Evolutionary conservation across 2,329 filamentous ascomycete genomes (phyloP).

Genomic region (Penicillium sp.): DNA sequence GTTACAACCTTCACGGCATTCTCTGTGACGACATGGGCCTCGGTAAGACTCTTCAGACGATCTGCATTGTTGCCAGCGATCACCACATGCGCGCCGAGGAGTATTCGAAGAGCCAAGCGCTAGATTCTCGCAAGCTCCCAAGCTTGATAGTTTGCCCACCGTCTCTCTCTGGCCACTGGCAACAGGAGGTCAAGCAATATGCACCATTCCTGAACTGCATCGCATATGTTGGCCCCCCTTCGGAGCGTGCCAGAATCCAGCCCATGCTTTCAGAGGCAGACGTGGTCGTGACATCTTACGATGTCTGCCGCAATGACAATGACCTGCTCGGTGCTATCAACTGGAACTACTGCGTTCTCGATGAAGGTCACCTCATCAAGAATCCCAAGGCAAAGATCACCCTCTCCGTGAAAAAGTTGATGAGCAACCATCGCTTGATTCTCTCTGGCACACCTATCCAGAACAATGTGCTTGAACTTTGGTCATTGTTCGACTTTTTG

Average conservation of each 20-base stretch:
- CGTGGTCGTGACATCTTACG: conserved; percentile 95
- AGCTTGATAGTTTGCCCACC: conserved; percentile 96
- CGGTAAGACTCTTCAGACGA: conserved; percentile 93
- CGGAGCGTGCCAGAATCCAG: conserved; percentile 72
- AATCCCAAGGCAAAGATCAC: conserved; percentile 97
- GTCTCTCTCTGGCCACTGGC: conserved; percentile 96
- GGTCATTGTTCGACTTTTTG: conserved; percentile 97
- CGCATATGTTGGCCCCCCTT: conserved; percentile 86
- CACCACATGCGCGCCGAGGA: conserved; percentile 93
- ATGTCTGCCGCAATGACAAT: conserved; percentile 95
- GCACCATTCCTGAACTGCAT: conserved; percentile 89
- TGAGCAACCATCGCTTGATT: conserved; percentile 92
- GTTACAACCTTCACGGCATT: conserved; percentile 96
- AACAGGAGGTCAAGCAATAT: conserved; percentile 94
- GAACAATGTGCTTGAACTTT: conserved; percentile 95
- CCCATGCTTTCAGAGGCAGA: conserved; percentile 74
- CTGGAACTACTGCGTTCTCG: conserved; percentile 97
- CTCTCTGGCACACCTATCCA: conserved; percentile 96
- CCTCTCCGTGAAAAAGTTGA: conserved; percentile 83
- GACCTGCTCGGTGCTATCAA: conserved; percentile 78
- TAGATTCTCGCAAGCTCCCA: conserved; percentile 77
- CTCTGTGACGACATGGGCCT: conserved; percentile 99
- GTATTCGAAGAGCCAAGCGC: conserved; percentile 76
- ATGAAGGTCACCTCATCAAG: conserved; percentile 98
- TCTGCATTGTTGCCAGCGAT: conserved; percentile 97